A percentile compares a stretch with the other conserved stretches of the same genome.
These are phyloP conservation scores for Claviceps cyperi DNA, from an alignment of 2,329 filamentous ascomycete species.

Conservation along the genomic window DNA sequence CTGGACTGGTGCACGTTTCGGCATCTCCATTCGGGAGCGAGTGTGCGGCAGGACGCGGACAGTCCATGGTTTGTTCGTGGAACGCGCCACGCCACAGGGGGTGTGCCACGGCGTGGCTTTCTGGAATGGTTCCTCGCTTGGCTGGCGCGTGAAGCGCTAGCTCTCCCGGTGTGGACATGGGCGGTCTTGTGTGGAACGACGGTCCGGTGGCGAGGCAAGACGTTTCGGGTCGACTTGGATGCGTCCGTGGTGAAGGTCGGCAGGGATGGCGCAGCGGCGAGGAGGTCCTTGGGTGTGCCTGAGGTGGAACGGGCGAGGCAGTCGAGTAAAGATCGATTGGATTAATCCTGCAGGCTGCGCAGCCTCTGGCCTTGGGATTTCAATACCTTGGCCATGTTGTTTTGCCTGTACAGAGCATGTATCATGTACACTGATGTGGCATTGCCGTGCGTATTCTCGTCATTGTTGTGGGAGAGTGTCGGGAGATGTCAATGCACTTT, in stretches of 20 bases:
- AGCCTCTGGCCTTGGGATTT: too few relatives aligned
- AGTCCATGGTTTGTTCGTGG: conserved; percentile 60
- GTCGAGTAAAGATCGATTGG: conserved; percentile 14
- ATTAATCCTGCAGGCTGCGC: conserved; percentile 5
- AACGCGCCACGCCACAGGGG: conserved; percentile 17
- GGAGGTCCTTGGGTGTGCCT: conserved; percentile 7
- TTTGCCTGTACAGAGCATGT: too few relatives aligned
- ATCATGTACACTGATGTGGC: too few relatives aligned
- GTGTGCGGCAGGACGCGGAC: conserved; percentile 54
- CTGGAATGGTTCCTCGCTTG: conserved; percentile 65
- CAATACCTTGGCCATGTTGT: too few relatives aligned
- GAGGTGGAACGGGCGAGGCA: conserved; percentile 11
- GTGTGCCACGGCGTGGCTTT: conserved; percentile 40
- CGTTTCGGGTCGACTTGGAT: conserved; percentile 69
- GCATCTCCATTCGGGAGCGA: conserved; percentile 57
- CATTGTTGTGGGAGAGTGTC: too few relatives aligned
- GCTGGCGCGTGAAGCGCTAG: conserved; percentile 69
- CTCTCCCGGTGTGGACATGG: conserved; percentile 79
- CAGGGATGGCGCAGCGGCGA: not conserved
- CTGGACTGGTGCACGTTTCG: conserved; percentile 62
- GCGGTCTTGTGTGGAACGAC: conserved; percentile 80
- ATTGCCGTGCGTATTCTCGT: too few relatives aligned
- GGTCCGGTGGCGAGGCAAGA: conserved; percentile 74
- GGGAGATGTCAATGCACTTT: too few relatives aligned
- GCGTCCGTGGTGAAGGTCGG: conserved; percentile 52